A percentile compares a stretch with the other conserved stretches of the same genome.
These are phyloP conservation scores for Liriodendron chinense DNA, from an alignment of 164 flowering plant genomes.

Conservation along the genomic window DNA sequence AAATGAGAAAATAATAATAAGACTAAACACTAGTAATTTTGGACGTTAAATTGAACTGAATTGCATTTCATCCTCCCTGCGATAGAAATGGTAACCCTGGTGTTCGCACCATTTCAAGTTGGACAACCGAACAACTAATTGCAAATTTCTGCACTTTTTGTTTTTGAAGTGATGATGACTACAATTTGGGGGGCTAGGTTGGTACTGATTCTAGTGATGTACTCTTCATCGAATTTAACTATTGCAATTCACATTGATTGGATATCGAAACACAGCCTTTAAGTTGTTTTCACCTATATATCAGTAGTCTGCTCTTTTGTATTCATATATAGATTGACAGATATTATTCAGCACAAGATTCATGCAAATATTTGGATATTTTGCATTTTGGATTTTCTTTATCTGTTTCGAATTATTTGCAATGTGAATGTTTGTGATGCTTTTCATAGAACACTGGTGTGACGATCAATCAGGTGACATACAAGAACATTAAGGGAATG, in stretches of 20 bases:
- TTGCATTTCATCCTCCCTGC: no score
- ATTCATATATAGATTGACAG: background rate
- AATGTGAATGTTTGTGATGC: background rate
- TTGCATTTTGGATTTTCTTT: background rate
- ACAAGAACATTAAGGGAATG: conserved; percentile 18
- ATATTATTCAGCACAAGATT: background rate
- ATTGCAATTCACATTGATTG: no score
- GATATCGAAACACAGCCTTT: no score
- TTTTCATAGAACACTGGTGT: conserved; percentile 20
- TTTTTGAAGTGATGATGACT: background rate
- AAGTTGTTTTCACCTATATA: no score
- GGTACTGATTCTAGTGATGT: no score
- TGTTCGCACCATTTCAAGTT: background rate
- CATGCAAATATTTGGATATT: background rate
- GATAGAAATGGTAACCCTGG: background rate
- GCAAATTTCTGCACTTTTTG: background rate
- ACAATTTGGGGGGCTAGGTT: background rate
- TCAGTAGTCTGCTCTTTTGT: background rate
- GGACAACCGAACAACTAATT: background rate
- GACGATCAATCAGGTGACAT: conserved; percentile 16
- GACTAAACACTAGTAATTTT: no score
- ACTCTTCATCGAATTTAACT: background rate
- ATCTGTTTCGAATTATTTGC: background rate
- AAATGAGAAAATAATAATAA: background rate
- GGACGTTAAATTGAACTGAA: background rate